phyloP scores from a whole-genome alignment of 2,329 filamentous ascomycete species.

The Aspergillus ochraceoroseus region DNA sequence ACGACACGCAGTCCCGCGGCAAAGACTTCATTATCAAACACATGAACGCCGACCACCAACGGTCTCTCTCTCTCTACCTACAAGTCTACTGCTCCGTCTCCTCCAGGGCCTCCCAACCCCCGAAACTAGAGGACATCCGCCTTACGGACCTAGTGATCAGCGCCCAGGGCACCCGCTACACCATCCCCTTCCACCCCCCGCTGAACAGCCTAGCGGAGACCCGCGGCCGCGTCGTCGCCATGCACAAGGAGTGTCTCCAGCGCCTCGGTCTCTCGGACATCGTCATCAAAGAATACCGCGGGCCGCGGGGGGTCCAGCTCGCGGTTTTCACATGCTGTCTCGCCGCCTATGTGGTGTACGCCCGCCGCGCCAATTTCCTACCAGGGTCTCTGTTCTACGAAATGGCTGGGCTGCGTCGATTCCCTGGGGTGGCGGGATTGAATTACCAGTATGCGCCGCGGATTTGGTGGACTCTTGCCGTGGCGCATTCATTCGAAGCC shows the following conservation, averaged over 20 bases:
- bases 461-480: conserved; percentile 57
- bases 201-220: conserved; percentile 64
- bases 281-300: conserved; percentile 51
- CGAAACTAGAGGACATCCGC: conserved; percentile 61
- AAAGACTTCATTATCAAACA: conserved; percentile 67
- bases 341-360: conserved; percentile 52
- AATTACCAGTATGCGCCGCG: conserved; percentile 57
- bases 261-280: conserved; percentile 59
- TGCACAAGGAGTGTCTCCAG: conserved; percentile 59
- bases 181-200: conserved; percentile 64
- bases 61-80: conserved; percentile 72
- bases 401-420: conserved; percentile 45
- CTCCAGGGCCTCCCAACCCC: conserved; percentile 51
- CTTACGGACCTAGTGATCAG: conserved; percentile 61
- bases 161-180: conserved; percentile 43
- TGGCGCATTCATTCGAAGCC: conserved; percentile 63
- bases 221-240: conserved; percentile 65
- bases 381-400: conserved; percentile 51
- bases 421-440: conserved; percentile 56
- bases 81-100: conserved; percentile 63
- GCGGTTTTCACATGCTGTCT: conserved; percentile 53
- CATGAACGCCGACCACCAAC: conserved; percentile 79
- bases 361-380: conserved; percentile 49
- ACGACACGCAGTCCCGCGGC: conserved; percentile 36
- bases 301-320: conserved; percentile 49